Percentiles rank a stretch among this genome's conserved stretches.
Evolutionary conservation across 2,329 filamentous ascomycete species (phyloP).

Genomic region (Neopestalotiopsis clavispora): DNA sequence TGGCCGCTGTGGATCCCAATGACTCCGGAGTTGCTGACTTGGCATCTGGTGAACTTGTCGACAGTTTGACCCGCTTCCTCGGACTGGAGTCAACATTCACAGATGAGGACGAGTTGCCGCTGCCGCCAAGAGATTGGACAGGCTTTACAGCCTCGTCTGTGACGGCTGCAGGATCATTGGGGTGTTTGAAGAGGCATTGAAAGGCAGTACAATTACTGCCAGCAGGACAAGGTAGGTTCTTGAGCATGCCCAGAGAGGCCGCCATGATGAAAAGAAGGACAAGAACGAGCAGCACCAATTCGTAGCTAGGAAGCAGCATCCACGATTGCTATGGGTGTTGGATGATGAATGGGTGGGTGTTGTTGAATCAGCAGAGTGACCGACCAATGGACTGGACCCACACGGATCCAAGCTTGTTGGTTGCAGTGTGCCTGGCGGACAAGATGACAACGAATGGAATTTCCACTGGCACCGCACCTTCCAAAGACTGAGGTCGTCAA

Average conservation of each 20-base stretch:
- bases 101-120: conserved; percentile 18
- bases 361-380: background rate
- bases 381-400: background rate
- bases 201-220: conserved; percentile 53
- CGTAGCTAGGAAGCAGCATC: conserved; percentile 4
- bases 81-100: conserved; percentile 22
- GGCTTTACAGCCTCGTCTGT: conserved; percentile 15
- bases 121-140: conserved; percentile 8
- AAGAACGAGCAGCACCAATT: background rate
- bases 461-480: no score
- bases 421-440: background rate
- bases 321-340: background rate
- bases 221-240: conserved; percentile 55
- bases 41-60: conserved; percentile 14
- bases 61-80: conserved; percentile 32
- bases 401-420: background rate
- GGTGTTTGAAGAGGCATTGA: conserved; percentile 55
- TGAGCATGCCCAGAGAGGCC: conserved; percentile 41
- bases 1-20: background rate
- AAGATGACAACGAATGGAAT: no score
- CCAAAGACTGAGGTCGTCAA: no score
- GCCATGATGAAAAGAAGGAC: conserved; percentile 28
- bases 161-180: conserved; percentile 34
- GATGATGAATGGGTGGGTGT: background rate
- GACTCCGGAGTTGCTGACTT: background rate